Conservation (phyloP, 169 alveolate genomes). For the Cyclospora cayetanensis region DNA sequence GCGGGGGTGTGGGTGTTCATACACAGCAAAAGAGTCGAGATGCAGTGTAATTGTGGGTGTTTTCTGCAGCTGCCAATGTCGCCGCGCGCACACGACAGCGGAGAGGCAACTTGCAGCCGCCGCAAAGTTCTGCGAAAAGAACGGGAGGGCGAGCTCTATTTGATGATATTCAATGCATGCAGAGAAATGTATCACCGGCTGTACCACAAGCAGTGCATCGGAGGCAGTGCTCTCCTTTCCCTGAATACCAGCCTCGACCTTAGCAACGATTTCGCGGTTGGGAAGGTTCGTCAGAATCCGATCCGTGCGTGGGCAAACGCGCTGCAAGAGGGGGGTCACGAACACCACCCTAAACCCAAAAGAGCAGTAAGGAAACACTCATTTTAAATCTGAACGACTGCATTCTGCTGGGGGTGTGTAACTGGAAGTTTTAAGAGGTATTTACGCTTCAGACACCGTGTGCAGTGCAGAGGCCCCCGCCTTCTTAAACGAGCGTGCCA, state of each 20-base stretch:
- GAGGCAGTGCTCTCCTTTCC: constrained; percentile 84
- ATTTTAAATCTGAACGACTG: not conserved
- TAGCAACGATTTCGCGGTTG: constrained; percentile 84
- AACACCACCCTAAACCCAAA: not conserved
- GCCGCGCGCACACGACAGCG: not conserved
- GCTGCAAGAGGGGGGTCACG: constrained; percentile 15
- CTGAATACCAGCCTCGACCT: constrained; percentile 80
- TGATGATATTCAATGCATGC: constrained; percentile 86
- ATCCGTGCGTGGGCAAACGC: constrained; percentile 77
- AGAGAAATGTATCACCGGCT: constrained; percentile 81
- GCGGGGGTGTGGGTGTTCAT: too few relatives aligned
- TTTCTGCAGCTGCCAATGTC: not conserved
- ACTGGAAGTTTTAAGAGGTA: too few relatives aligned
- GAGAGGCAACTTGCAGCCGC: not conserved
- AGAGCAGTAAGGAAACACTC: not conserved
- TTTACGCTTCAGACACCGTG: too few relatives aligned
- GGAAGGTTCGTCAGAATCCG: constrained; percentile 83
- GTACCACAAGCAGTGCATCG: constrained; percentile 81
- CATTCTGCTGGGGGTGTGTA: too few relatives aligned
- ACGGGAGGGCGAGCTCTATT: constrained; percentile 85
- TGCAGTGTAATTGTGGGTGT: too few relatives aligned
- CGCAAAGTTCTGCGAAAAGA: constrained; percentile 72
- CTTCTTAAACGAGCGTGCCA: too few relatives aligned
- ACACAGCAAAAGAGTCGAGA: too few relatives aligned
- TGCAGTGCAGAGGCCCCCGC: too few relatives aligned